A percentile compares a stretch with the other conserved stretches of the same genome.
Conservation (phyloP, 345 rosid species). For the Pistacia atlantica region DNA sequence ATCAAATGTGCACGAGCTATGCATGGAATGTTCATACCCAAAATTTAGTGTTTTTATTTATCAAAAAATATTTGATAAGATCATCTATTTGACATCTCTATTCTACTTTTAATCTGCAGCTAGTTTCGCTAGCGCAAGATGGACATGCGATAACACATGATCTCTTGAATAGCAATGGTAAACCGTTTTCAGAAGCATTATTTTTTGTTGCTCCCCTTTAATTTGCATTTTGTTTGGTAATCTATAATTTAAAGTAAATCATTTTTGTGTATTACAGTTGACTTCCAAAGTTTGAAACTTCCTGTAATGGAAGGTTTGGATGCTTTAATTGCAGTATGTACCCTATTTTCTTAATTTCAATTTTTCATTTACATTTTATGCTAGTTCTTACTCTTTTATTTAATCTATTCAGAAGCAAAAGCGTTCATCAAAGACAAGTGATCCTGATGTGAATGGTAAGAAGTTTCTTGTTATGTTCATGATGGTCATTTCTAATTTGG, state of each 20-base stretch:
- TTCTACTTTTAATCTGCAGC: conserved; percentile 40
- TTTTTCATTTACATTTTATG: neutral
- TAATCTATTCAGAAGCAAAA: conserved; percentile 51
- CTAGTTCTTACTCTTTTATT: neutral
- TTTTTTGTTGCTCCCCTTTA: neutral
- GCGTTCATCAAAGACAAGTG: conserved; percentile 51
- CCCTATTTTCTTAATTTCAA: neutral
- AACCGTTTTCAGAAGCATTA: conserved; percentile 1
- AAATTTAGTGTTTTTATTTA: too few species aligned
- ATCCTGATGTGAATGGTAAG: conserved; percentile 59
- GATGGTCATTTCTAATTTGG: conserved; percentile 8
- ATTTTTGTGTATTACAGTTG: conserved; percentile 45
- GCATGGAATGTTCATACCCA: too few species aligned
- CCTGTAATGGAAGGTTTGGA: conserved; percentile 82
- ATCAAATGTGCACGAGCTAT: too few species aligned
- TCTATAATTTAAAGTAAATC: neutral
- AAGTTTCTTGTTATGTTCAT: conserved; percentile 14
- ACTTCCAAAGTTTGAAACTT: conserved; percentile 56
- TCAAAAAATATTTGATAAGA: too few species aligned
- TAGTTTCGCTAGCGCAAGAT: conserved; percentile 76
- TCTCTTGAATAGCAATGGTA: conserved; percentile 49
- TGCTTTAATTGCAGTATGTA: conserved; percentile 53
- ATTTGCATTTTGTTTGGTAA: neutral
- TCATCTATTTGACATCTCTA: too few species aligned
- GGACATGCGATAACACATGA: conserved; percentile 63